Evolutionary conservation across 1,139 yeast genomes (phyloP).

Genomic region (Pneumocystis canis): DNA sequence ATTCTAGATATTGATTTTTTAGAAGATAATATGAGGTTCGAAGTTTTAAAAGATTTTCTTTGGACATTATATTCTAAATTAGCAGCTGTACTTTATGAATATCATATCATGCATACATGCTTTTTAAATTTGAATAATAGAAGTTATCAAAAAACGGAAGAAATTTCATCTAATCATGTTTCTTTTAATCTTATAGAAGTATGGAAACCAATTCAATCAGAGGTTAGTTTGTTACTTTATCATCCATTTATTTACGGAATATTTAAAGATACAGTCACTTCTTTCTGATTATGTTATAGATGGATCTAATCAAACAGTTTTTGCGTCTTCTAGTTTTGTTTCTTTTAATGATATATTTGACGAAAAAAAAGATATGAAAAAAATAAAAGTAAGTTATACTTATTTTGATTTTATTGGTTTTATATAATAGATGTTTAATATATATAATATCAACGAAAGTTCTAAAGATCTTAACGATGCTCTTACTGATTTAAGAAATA

Average conservation of each 20-base stretch:
- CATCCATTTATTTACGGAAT: not conserved
- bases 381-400: not conserved
- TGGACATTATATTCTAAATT: slow-evolving; percentile 13
- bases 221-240: slow-evolving; percentile 2
- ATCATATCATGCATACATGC: slow-evolving; percentile 6
- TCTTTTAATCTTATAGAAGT: slow-evolving; percentile 7
- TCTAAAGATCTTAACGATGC: not conserved
- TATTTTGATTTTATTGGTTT: not conserved
- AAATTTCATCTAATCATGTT: not conserved
- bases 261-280: slow-evolving; percentile 3
- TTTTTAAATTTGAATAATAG: not conserved
- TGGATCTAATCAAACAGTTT: not conserved
- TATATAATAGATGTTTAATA: not conserved
- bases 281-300: slow-evolving; percentile 7
- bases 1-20: not conserved
- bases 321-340: not conserved
- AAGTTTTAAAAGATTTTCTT: slow-evolving; percentile 9
- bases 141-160: not conserved
- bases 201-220: slow-evolving; percentile 11
- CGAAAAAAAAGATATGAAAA: not conserved
- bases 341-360: not conserved
- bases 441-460: not conserved
- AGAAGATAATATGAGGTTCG: not conserved
- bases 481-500: not conserved
- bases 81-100: slow-evolving; percentile 10